Evolutionary conservation across 2,329 filamentous ascomycete species (phyloP), one percentile per base, ranked within the genome.

Genomic region (Aaosphaeria arxii): DNA sequence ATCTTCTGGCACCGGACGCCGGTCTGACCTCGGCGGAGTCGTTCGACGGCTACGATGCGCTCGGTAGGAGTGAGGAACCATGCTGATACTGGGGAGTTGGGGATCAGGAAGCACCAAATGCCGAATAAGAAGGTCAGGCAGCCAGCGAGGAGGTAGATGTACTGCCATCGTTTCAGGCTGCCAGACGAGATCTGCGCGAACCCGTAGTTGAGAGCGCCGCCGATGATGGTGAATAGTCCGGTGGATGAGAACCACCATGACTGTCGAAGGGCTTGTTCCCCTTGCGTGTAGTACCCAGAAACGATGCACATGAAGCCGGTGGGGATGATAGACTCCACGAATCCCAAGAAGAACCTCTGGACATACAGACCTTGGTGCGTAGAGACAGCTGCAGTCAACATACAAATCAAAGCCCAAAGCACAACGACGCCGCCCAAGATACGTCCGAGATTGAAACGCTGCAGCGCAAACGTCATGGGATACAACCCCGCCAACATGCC

Each of bases 401-500:
- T 84, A 66, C 86, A 89, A 4, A 86, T 75, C 5, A 77, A 67
- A 0, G 84, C 77, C 88, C 87, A 90, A 5, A 86, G 45, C 43
- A 88, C 70, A 2, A 88, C 83, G 2, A 85, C 72, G 9, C 61
- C 73, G 9, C 86, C 85, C 3, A 91, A 77, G 1, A 87, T 80
- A 42, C 78, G 76, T n/a, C 83, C 80, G 1, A 83, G 76, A 50
- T 82, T 75, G 71, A 89, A 87, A 17, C 81, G 80, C 66, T 91
- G 87, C 1, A 89, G 74, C 0, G 81, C 74, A 50, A 86, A 88
- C 0, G 85, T 85, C 80, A 89, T 83, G 1, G 87, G 87, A 52
- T 89, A 90, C 3, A 88, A 72, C 0, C 87, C 87, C 0, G 80
- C 83, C 2, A 91, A 76, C 85, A 88, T 88, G 35, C 87, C 87